Conservation (phyloP, 192 early-diverging fungal species). For the Jimgerdemannia flammicorona region DNA sequence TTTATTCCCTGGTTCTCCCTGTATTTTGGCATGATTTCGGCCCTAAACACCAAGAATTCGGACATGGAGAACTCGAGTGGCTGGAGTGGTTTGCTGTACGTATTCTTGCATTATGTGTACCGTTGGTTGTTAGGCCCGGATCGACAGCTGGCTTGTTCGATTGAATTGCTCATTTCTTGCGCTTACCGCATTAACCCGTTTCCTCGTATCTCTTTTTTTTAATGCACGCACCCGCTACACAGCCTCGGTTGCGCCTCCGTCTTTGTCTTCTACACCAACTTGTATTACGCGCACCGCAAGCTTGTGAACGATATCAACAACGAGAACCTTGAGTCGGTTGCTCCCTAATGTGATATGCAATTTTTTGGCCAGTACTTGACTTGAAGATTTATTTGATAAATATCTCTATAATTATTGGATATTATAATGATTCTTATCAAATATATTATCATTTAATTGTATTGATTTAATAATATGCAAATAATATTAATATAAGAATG, state of each 20-base stretch:
- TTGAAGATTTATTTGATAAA: no score
- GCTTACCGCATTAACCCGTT: background rate
- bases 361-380: no score
- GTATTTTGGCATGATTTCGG: constrained; percentile 27
- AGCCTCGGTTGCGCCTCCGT: background rate
- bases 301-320: background rate
- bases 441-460: no score
- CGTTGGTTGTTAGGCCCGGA: no score
- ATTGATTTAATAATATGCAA: no score
- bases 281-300: background rate
- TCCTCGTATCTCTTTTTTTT: background rate
- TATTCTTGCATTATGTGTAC: background rate
- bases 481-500: no score
- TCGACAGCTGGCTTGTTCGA: background rate
- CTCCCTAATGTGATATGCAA: background rate
- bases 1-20: constrained; percentile 27
- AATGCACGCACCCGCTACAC: background rate
- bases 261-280: background rate
- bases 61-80: constrained; percentile 14
- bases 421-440: no score
- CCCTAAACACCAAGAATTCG: constrained; percentile 26
- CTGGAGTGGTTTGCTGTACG: constrained; percentile 26
- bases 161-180: background rate
- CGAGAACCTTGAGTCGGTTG: background rate
- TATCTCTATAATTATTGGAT: no score